Evolutionary conservation across 2,329 filamentous ascomycete genomes (phyloP).

Genomic region (Paraphoma chrysanthemicola): DNA sequence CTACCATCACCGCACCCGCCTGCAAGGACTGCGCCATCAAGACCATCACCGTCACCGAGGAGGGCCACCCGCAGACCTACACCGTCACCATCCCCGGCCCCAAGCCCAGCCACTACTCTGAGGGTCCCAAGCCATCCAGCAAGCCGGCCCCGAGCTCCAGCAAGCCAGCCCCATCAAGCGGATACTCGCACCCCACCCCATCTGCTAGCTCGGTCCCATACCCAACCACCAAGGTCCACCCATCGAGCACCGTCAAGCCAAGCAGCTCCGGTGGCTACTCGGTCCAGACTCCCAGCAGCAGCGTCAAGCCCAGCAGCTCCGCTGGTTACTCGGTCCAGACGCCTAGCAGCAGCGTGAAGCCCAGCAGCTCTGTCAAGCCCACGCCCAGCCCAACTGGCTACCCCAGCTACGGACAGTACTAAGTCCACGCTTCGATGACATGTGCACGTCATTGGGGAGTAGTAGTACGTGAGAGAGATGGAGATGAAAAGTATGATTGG

Average conservation of each 20-base stretch:
- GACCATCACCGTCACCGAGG: slow-evolving; percentile 40
- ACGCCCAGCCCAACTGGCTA: slow-evolving; percentile 21
- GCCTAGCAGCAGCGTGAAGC: slow-evolving; percentile 7
- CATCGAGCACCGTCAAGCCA: not conserved
- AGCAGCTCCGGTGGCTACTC: slow-evolving; percentile 2
- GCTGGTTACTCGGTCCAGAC: slow-evolving; percentile 3
- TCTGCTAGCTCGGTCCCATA: slow-evolving; percentile 23
- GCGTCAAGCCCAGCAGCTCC: not conserved
- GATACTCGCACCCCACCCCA: slow-evolving; percentile 13
- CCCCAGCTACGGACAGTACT: slow-evolving; percentile 3
- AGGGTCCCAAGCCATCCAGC: slow-evolving; percentile 16
- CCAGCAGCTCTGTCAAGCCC: slow-evolving; percentile 8
- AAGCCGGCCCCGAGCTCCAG: not conserved
- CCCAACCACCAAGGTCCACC: slow-evolving; percentile 20
- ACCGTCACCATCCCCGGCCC: slow-evolving; percentile 29
- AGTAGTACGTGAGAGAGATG: no score
- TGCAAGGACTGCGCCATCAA: slow-evolving; percentile 22
- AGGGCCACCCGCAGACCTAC: slow-evolving; percentile 23
- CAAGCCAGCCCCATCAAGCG: slow-evolving; percentile 8
- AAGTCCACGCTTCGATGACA: no score
- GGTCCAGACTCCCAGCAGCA: not conserved
- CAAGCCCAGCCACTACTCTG: slow-evolving; percentile 11
- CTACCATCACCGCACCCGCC: slow-evolving; percentile 14
- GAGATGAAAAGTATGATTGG: no score
- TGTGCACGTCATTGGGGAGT: no score